Conservation (phyloP, 192 early-diverging fungal species). For the Coemansia sp. region DNA sequence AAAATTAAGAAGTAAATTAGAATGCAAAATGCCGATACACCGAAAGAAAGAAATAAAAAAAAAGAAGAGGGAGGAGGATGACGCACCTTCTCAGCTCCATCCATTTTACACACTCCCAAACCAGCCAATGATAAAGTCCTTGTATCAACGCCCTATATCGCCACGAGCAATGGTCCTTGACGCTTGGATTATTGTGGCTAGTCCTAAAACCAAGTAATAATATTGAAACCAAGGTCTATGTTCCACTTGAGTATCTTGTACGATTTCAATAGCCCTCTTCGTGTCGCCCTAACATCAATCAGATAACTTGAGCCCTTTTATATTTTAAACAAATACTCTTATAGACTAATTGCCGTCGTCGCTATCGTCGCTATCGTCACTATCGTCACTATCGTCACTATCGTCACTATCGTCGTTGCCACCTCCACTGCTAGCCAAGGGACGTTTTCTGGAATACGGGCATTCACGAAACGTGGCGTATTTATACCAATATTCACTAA, state of each 20-base stretch:
- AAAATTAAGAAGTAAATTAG: not conserved
- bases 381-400: too few relatives aligned
- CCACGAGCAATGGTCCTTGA: not conserved
- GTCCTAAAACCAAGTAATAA: not conserved
- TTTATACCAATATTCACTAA: not conserved
- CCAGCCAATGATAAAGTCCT: not conserved
- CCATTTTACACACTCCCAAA: too few relatives aligned
- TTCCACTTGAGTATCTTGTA: not conserved
- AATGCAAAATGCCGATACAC: not conserved
- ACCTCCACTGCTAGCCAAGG: too few relatives aligned
- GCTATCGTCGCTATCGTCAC: too few relatives aligned
- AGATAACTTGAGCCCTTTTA: too few relatives aligned
- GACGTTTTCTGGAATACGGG: too few relatives aligned
- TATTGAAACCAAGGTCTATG: not conserved
- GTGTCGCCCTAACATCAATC: too few relatives aligned
- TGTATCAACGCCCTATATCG: not conserved
- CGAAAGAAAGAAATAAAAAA: not conserved
- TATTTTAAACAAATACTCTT: too few relatives aligned
- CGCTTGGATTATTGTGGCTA: not conserved
- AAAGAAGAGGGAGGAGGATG: not conserved
- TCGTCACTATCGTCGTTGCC: too few relatives aligned
- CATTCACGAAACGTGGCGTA: not conserved
- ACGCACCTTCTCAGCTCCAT: not conserved
- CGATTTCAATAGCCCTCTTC: too few relatives aligned
- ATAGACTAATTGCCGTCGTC: too few relatives aligned